phyloP scores from a whole-genome alignment of 768 basidiomycete genomes.

The Neoboletus magnificus region DNA sequence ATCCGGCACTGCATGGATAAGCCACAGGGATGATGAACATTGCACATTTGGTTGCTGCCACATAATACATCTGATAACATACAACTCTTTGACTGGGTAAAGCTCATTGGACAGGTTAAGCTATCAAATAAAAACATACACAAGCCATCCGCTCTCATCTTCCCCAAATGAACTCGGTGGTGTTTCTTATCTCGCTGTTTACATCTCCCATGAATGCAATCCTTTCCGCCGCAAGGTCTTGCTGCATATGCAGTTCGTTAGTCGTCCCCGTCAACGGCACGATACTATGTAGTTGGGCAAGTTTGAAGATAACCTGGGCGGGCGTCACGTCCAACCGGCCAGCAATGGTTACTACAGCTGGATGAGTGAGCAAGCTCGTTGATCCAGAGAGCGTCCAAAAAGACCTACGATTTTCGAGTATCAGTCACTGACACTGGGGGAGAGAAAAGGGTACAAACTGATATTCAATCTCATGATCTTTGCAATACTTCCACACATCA shows the following conservation, averaged over 20 bases:
- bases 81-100: conserved; percentile 1
- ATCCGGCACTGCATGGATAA: conserved; percentile 5
- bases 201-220: conserved; percentile 35
- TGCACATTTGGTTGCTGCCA: not conserved
- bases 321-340: conserved; percentile 49
- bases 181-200: conserved; percentile 20
- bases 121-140: not conserved
- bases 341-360: conserved; percentile 43
- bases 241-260: conserved; percentile 60
- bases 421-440: not conserved
- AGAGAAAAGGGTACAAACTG: conserved; percentile 45
- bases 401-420: conserved; percentile 43
- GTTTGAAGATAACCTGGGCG: conserved; percentile 64
- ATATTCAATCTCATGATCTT: conserved; percentile 60
- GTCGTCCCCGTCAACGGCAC: conserved; percentile 77
- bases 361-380: conserved; percentile 54
- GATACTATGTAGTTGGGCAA: conserved; percentile 64
- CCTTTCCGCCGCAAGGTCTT: conserved; percentile 50
- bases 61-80: conserved; percentile 6
- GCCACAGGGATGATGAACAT: not conserved
- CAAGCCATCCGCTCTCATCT: conserved; percentile 3
- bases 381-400: conserved; percentile 90
- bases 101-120: not conserved
- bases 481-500: conserved; percentile 62
- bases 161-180: conserved; percentile 31